Conservation (phyloP, 805 yeast genomes). For the Kluyveromyces wickerhamii region DNA sequence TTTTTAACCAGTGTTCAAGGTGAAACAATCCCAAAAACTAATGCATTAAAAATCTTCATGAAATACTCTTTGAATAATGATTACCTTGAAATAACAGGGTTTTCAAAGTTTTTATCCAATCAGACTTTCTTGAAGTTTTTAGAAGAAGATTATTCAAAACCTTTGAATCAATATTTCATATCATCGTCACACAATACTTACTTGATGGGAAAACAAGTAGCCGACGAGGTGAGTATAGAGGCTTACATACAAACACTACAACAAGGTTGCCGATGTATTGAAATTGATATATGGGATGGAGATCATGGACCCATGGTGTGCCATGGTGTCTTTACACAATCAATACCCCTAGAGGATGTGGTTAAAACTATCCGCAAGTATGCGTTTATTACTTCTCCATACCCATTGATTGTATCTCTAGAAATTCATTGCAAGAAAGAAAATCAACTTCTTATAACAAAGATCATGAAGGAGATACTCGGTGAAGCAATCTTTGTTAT, state of each 20-base stretch:
- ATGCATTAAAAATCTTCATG: constrained; percentile 30
- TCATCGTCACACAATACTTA: constrained; percentile 96
- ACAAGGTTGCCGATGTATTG: constrained; percentile 91
- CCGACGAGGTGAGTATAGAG: constrained; percentile 80
- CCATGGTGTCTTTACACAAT: constrained; percentile 83
- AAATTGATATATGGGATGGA: constrained; percentile 92
- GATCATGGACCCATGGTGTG: constrained; percentile 75
- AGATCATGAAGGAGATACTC: constrained; percentile 45
- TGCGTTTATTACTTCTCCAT: constrained; percentile 82
- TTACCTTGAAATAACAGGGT: constrained; percentile 15
- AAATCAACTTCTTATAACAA: constrained; percentile 56
- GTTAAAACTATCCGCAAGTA: constrained; percentile 67
- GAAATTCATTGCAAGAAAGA: constrained; percentile 71
- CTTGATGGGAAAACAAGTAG: constrained; percentile 78
- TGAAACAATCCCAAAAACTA: constrained; percentile 32
- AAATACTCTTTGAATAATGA: constrained; percentile 26
- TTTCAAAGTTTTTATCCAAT: constrained; percentile 26
- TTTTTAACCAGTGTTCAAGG: constrained; percentile 45
- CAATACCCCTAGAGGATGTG: constrained; percentile 63
- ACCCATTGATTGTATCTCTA: constrained; percentile 76
- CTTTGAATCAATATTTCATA: constrained; percentile 78
- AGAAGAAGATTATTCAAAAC: constrained; percentile 41
- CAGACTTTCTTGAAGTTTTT: constrained; percentile 20
- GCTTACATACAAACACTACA: constrained; percentile 82
- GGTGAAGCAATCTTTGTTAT: constrained; percentile 45